Percentiles rank a stretch among this genome's conserved stretches.
Evolutionary conservation across 1,284 basidiomycete species (phyloP).

Genomic region (Tilletia caries): DNA sequence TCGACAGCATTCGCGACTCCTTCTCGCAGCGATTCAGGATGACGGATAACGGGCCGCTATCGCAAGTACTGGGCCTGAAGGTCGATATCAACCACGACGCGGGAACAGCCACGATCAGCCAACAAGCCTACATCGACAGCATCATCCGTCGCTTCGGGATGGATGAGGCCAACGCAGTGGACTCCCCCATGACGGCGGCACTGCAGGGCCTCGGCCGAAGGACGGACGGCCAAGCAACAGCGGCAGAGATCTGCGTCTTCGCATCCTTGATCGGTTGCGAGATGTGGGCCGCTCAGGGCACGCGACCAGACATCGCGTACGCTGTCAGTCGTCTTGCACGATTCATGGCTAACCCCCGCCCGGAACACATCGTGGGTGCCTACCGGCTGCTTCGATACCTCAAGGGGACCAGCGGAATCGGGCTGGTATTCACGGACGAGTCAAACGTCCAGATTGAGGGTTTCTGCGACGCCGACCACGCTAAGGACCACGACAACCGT

Average conservation of each 20-base stretch:
- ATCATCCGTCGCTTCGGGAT: not conserved
- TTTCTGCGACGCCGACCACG: constrained; percentile 21
- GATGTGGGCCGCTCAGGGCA: constrained; percentile 56
- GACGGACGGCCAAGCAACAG: not conserved
- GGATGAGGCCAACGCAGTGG: not conserved
- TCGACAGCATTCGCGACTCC: not conserved
- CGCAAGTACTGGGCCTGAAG: not conserved
- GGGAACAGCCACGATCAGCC: not conserved
- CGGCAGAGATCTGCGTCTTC: not conserved
- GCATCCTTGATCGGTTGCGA: constrained; percentile 53
- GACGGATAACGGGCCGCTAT: not conserved
- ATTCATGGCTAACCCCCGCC: constrained; percentile 43
- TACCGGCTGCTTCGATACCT: constrained; percentile 58
- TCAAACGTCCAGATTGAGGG: not conserved
- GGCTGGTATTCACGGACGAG: constrained; percentile 29
- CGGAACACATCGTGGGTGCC: constrained; percentile 55
- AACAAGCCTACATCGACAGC: too few species aligned
- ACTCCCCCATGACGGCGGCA: not conserved
- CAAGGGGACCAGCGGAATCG: constrained; percentile 58
- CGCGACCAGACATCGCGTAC: constrained; percentile 57
- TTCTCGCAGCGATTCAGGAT: not conserved
- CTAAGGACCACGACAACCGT: constrained; percentile 9
- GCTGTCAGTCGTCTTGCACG: constrained; percentile 55
- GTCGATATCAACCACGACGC: not conserved
- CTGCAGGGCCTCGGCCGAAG: not conserved